Evolutionary conservation across 495 filamentous ascomycete species (phyloP), one percentile per base, ranked within the genome.

Genomic region (Annulohypoxylon bovei): DNA sequence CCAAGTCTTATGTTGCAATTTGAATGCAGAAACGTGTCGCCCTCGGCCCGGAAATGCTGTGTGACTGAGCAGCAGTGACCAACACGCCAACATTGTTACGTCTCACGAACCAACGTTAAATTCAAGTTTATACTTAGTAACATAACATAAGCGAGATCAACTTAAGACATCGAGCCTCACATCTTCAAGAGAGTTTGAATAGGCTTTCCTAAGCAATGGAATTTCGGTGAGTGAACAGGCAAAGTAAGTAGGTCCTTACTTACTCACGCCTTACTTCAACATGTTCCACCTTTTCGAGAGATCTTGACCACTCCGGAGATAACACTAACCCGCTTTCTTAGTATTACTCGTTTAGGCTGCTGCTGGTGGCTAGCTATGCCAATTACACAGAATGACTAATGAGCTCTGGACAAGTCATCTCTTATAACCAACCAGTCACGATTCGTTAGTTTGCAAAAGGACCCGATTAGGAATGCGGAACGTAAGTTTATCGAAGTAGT

Each of bases 391-490:
- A 42, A 60, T 50, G 46, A 59, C 64, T 67, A 66, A 58, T 63
- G 33, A 37, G 37, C 42, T 52, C 39, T 14, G 42, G 37, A 72
- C 53, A 68, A 68, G 60, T 64, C 60, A 61, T 67, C 53, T 39
- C 33, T 27, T 53, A 39, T 12, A 53, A n/a, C 23, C 30, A 57
- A 22, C 28, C 49, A 49, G 28, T 23, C 27, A 22, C 25, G 46
- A 62, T 68, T 55, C 42, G 64, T 54, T 35, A 25, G 60, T 25
- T 20, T 46, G 42, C 6, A 50, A 44, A 30, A 56, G 49, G 56
- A 20, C 59, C 65, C 49, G 56, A 68, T 72, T 65, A 65, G 65
- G 65, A 55, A 72, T 62, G 33, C 70, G 70, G 70, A 72, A 62
- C 65, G 60, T 61, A 68, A 42, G 46, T 18, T 37, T 56, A 55